phyloP scores from a whole-genome alignment of 2,329 filamentous ascomycete species.

The Botrytis byssoidea region DNA sequence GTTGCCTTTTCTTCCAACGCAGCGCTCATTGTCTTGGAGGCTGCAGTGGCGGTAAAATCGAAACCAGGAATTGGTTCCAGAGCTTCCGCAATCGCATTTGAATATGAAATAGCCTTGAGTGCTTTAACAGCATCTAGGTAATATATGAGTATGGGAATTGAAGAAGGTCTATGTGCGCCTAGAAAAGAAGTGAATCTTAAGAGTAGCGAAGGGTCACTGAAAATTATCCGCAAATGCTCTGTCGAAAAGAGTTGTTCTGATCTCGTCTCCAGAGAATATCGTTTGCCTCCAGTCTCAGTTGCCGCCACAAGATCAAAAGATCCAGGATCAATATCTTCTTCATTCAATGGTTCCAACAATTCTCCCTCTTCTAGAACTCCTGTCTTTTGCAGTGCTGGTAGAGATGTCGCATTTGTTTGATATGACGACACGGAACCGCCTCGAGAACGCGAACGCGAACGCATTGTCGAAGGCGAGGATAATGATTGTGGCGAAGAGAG shows the following conservation, averaged over 20 bases:
- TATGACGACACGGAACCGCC: slow-evolving; percentile 30
- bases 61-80: slow-evolving; percentile 55
- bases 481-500: slow-evolving; percentile 12
- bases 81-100: slow-evolving; percentile 64
- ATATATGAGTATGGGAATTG: slow-evolving; percentile 65
- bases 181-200: slow-evolving; percentile 68
- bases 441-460: slow-evolving; percentile 28
- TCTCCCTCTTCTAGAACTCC: slow-evolving; percentile 45
- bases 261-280: slow-evolving; percentile 60
- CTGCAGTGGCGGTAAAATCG: slow-evolving; percentile 52
- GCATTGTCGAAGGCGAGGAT: slow-evolving; percentile 25
- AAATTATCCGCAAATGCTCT: slow-evolving; percentile 64
- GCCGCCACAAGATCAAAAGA: slow-evolving; percentile 54
- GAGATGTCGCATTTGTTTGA: slow-evolving; percentile 35
- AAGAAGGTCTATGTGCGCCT: slow-evolving; percentile 56
- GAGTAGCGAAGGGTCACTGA: slow-evolving; percentile 60
- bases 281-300: slow-evolving; percentile 38
- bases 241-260: slow-evolving; percentile 65
- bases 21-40: slow-evolving; percentile 55
- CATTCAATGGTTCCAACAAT: slow-evolving; percentile 47
- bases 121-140: slow-evolving; percentile 72
- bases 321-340: slow-evolving; percentile 51
- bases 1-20: slow-evolving; percentile 61
- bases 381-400: slow-evolving; percentile 36
- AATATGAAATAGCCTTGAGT: slow-evolving; percentile 66